A percentile compares a stretch with the other conserved stretches of the same genome.
These are phyloP conservation scores for Penicillium atrosanguineum DNA, from an alignment of 495 filamentous ascomycete genomes.

Conservation along the genomic window DNA sequence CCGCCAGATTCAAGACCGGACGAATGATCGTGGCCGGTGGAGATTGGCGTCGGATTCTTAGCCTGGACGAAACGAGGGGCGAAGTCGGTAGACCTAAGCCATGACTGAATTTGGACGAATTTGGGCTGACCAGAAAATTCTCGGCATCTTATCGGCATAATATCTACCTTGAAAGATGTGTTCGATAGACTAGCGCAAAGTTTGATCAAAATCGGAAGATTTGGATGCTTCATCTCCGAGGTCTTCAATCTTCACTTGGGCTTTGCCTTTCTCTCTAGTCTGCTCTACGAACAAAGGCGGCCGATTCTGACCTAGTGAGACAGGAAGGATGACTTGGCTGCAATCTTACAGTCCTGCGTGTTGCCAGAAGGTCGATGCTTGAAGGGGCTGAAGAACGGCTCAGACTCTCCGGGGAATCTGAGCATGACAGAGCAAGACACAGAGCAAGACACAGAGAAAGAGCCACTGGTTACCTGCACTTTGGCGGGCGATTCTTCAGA, in stretches of 20 bases:
- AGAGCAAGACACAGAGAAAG: constrained; percentile 4
- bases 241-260: background rate
- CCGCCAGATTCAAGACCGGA: background rate
- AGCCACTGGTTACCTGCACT: background rate
- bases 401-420: background rate
- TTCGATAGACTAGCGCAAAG: background rate
- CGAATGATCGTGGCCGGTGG: background rate
- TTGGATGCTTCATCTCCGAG: too few species aligned
- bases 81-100: constrained; percentile 1
- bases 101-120: constrained; percentile 1
- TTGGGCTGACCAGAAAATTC: constrained; percentile 1
- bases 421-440: too few species aligned
- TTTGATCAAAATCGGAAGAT: background rate
- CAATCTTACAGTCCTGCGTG: too few species aligned
- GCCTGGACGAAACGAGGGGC: constrained; percentile 2
- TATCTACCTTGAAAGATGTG: background rate
- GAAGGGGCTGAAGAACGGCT: background rate
- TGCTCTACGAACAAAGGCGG: background rate
- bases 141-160: background rate
- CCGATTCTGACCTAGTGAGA: background rate
- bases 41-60: background rate
- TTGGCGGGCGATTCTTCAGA: background rate
- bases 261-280: background rate
- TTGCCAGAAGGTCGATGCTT: background rate
- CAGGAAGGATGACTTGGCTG: background rate